phyloP scores from a whole-genome alignment of 108 stramenopile genomes.

The Nannochloropsis granulata region DNA sequence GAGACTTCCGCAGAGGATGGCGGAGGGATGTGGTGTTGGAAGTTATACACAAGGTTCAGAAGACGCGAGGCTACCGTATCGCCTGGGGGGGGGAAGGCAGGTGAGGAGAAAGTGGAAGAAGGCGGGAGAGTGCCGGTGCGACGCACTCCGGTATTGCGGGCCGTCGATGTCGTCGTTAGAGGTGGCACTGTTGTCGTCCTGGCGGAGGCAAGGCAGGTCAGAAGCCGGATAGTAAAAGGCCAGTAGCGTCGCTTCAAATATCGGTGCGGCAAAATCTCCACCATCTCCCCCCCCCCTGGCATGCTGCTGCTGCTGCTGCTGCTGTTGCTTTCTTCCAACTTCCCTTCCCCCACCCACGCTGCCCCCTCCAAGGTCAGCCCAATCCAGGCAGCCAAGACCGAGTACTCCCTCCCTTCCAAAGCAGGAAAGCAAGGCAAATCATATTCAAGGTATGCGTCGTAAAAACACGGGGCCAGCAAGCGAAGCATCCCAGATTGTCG shows the following conservation, averaged over 20 bases:
- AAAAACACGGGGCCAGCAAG: not conserved
- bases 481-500: not conserved
- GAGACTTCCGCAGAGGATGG: not conserved
- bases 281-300: not conserved
- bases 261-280: not conserved
- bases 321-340: not conserved
- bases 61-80: not conserved
- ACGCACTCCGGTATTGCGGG: too few species aligned
- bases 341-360: not conserved
- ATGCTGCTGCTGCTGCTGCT: not conserved
- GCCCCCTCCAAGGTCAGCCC: not conserved
- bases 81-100: not conserved
- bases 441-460: not conserved
- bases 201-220: not conserved
- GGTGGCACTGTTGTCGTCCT: too few species aligned
- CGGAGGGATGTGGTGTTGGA: not conserved
- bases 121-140: too few species aligned
- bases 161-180: too few species aligned
- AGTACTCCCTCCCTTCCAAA: not conserved
- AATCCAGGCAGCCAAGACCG: not conserved
- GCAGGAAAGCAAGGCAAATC: not conserved
- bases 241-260: not conserved
- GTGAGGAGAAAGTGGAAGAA: not conserved
- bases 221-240: not conserved
- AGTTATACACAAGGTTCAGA: not conserved